Evolutionary conservation across 1,139 yeast genomes (phyloP).

Genomic region (Ashbya aceris): DNA sequence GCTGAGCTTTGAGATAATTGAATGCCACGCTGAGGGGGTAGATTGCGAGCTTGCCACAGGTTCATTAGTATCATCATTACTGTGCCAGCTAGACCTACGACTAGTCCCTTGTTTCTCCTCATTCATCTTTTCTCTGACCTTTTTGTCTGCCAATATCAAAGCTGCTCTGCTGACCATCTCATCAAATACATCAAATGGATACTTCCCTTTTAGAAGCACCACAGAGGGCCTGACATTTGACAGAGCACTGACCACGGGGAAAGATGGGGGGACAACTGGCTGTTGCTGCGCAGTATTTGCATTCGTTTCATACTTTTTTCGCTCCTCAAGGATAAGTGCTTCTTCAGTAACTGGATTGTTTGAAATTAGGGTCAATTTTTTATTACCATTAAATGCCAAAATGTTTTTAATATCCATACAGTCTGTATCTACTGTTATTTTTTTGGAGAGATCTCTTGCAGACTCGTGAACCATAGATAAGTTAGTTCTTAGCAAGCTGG

Average conservation of each 20-base stretch:
- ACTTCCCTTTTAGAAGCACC: conserved; percentile 17
- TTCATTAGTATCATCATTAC: conserved; percentile 5
- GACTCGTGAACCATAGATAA: conserved; percentile 10
- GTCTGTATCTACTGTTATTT: conserved; percentile 4
- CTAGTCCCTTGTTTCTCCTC: conserved; percentile 1
- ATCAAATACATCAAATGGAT: conserved; percentile 24
- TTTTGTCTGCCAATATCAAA: conserved; percentile 13
- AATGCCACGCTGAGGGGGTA: conserved; percentile 1
- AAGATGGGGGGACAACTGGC: conserved; percentile 2
- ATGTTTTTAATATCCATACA: conserved; percentile 8
- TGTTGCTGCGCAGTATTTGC: conserved; percentile 4
- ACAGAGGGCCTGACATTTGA: conserved; percentile 17
- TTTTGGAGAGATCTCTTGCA: conserved; percentile 7
- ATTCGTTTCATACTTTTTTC: conserved; percentile 5
- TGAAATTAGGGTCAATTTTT: conserved; percentile 12
- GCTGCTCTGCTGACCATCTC: conserved; percentile 18
- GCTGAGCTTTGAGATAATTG: background rate
- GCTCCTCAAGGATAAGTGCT: conserved; percentile 7
- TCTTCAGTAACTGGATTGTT: conserved; percentile 12
- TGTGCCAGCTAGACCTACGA: conserved; percentile 1
- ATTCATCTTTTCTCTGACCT: conserved; percentile 5
- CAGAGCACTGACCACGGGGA: conserved; percentile 15
- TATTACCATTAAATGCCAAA: conserved; percentile 14
- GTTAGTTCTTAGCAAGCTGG: conserved; percentile 5
- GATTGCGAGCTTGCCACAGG: background rate